Percentiles rank a stretch among this genome's conserved stretches.
phyloP scores from a whole-genome alignment of 441 rosid species.

The Kokia cookei region DNA sequence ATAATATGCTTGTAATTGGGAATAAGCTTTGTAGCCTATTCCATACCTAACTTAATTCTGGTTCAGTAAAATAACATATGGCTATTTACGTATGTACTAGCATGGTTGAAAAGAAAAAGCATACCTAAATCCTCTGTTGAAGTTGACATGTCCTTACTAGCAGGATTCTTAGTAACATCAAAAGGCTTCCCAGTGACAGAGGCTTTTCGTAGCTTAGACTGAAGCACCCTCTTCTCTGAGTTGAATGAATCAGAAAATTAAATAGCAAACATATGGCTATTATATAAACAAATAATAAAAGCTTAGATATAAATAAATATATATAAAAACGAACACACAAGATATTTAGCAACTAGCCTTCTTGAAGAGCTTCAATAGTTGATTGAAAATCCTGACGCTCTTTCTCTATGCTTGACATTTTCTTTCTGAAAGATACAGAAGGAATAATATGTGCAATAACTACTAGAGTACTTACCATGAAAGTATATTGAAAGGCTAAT shows the following conservation, averaged over 20 bases:
- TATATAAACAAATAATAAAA: background rate
- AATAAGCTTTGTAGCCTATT: background rate
- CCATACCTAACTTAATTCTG: background rate
- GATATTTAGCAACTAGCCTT: slow-evolving; percentile 44
- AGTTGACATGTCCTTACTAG: slow-evolving; percentile 50
- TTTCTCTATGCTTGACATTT: slow-evolving; percentile 70
- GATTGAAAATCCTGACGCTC: slow-evolving; percentile 84
- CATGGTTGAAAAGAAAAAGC: background rate
- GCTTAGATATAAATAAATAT: background rate
- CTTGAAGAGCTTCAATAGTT: slow-evolving; percentile 86
- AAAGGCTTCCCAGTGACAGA: slow-evolving; percentile 46
- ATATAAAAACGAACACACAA: background rate
- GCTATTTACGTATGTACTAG: background rate
- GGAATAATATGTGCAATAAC: background rate
- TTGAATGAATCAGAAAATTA: slow-evolving; percentile 10
- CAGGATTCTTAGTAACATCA: slow-evolving; percentile 32
- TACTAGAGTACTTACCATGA: background rate
- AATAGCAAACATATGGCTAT: slow-evolving; percentile 5
- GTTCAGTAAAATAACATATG: background rate
- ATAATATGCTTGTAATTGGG: background rate
- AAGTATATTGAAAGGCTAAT: background rate
- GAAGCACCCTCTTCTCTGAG: slow-evolving; percentile 90
- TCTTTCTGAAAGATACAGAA: slow-evolving; percentile 57
- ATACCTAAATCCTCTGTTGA: slow-evolving; percentile 88
- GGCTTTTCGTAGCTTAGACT: slow-evolving; percentile 79